Evolutionary conservation across 345 rosid genomes (phyloP), one percentile per base, ranked within the genome.

Genomic region (Eucalyptus polyanthemos): DNA sequence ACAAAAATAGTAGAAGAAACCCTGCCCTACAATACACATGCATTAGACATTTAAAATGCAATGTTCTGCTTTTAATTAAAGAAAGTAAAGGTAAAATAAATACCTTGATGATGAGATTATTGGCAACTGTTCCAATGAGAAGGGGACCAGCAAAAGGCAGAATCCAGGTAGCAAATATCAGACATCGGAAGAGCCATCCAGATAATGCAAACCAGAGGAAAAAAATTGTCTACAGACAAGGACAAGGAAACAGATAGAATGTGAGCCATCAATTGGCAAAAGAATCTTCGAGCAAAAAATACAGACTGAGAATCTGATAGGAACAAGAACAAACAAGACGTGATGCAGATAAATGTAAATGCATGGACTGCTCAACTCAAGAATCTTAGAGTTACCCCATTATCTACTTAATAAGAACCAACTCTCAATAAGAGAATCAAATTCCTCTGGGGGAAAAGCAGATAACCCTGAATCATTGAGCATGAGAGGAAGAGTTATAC

Each of bases 71-170:
- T 37, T 76, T 76, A 5, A 21, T 40, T 76, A 76, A 76, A 40
- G 47, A 25, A 76, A 40, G 85, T 21, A 76, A 22, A 40, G 47
- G 85, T 76, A 76, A 22, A 76, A 86, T 19, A 25, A 51, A 86
- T 93, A 97, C 99, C 99, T 96, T 97, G 80, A 97, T 96, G 88
- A 95, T 93, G 49, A 97, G 93, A 92, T 95, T 97, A 89, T 97
- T 97, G 87, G 98, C 99, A 89, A 97, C 92, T 72, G 99, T 93
- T 90, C 98, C 99, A 88, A 97, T 96, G 88, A 97, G 98, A 93
- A 97, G 95, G 89, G 99, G 99, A 42, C 94, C 99, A 87, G 99
- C 99, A 90, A 97, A 91, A 45, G 99, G 99, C 90, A 97, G 94
- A 88, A 97, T 88, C 97, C 97, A 97, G 22, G 95, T 92, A 14